Base-by-base conservation (phyloP, 2,329 filamentous ascomycete genomes). In the Aspergillus japonicus region DNA sequence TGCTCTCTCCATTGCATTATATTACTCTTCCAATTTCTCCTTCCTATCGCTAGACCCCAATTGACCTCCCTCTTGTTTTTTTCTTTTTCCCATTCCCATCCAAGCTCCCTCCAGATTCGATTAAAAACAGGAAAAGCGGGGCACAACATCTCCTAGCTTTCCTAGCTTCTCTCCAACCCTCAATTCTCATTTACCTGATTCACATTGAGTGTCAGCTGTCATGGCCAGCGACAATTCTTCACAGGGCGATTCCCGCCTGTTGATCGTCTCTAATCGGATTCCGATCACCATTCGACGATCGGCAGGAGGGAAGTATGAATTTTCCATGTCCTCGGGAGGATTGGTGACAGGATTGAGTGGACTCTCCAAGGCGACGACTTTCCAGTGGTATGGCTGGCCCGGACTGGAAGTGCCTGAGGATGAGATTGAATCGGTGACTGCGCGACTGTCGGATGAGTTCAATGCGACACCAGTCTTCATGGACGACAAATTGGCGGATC, bases 321-420 rank as follows among this genome's bases (percentile, higher is more conserved):
- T 96, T 77, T 92, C 90, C 75, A 96, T 97, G 91, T 98, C 94
- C 50, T 98, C 95, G 2, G 95, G 95, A 59, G 95, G 95, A 47
- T 85, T 99, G 47, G 95, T 98, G 70, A 96, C 92, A 52, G 95
- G 95, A n/a, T 83, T 99, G 63, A 96, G 91, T 67, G 95, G 95
- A 26, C 81, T 98, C 59, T 89, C 91, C 69, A 97, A 97, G 79
- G 90, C 91, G 33, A 96, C 92, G 26, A 94, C 89, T 67, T 98
- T 98, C 78, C 91, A 95, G 76, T 99, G 95, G 95, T 98, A 98
- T 78, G 95, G 95, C 67, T 98, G 95, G 94, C 93, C 95, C 0
- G 95, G 95, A 47, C 80, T 96, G 52, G 92, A 98, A 76, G 87
- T 98, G 4, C 94, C 94, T 39, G 91, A 96, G 64, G 85, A 87